phyloP scores from a whole-genome alignment of 129 eudicot species.

The Flaveria ramosissima region DNA sequence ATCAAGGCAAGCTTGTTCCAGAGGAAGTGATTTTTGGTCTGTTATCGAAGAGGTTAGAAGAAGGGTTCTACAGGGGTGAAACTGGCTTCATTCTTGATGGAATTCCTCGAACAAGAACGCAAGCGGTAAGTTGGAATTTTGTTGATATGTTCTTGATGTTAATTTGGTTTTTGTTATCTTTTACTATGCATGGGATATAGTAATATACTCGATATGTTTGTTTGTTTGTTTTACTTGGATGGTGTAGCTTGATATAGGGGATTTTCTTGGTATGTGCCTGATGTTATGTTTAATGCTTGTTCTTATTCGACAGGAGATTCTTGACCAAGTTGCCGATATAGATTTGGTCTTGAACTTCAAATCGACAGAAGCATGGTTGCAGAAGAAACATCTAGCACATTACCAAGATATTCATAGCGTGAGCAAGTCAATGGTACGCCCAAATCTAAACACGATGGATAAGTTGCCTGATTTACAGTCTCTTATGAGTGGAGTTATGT shows the following conservation, averaged over 20 bases:
- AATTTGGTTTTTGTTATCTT: too few species aligned
- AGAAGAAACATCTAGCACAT: conserved; percentile 40
- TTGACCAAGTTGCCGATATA: conserved; percentile 81
- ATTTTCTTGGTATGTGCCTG: too few species aligned
- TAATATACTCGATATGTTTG: too few species aligned
- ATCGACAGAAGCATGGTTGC: conserved; percentile 48
- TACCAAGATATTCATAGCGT: conserved; percentile 48
- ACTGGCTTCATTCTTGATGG: conserved; percentile 94
- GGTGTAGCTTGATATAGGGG: background rate
- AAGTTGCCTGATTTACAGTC: conserved; percentile 16
- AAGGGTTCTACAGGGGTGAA: conserved; percentile 83
- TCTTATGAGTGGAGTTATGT: conserved; percentile 10
- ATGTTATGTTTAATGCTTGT: conserved; percentile 9
- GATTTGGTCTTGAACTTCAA: conserved; percentile 90
- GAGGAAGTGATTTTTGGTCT: conserved; percentile 88
- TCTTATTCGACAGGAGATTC: conserved; percentile 67
- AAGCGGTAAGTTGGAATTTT: conserved; percentile 68
- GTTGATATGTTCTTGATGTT: background rate
- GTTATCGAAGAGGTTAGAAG: conserved; percentile 84
- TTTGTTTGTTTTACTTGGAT: background rate
- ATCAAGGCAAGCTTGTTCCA: conserved; percentile 88
- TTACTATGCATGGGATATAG: too few species aligned
- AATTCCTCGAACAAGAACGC: conserved; percentile 76
- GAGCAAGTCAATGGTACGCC: conserved; percentile 45
- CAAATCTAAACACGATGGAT: conserved; percentile 26